Percentiles rank a stretch among this genome's conserved stretches.
Evolutionary conservation across 768 basidiomycete genomes (phyloP).

Genomic region (Termitomyces sp.): DNA sequence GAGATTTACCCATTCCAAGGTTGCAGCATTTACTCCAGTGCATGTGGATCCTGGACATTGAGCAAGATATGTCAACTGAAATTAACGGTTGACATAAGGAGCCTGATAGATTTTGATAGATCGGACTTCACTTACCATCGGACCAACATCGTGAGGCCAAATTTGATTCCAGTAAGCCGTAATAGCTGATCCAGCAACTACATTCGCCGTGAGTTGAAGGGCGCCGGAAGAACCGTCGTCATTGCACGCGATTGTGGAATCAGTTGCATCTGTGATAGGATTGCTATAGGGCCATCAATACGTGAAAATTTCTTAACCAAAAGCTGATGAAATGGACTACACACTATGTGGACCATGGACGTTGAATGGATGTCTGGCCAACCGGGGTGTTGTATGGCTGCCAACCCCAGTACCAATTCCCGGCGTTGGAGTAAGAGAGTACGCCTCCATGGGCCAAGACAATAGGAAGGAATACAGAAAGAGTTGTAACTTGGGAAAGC

Average conservation of each 20-base stretch:
- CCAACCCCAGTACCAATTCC: slow-evolving; percentile 40
- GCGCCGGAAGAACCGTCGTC: slow-evolving; percentile 40
- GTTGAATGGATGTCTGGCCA: slow-evolving; percentile 40
- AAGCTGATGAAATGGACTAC: slow-evolving; percentile 5
- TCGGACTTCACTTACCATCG: slow-evolving; percentile 29
- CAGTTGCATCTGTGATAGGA: slow-evolving; percentile 37
- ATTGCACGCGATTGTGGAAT: slow-evolving; percentile 41
- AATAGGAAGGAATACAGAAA: slow-evolving; percentile 26
- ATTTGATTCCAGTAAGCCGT: slow-evolving; percentile 44
- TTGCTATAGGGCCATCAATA: slow-evolving; percentile 26
- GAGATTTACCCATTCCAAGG: slow-evolving; percentile 38
- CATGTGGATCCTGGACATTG: slow-evolving; percentile 42
- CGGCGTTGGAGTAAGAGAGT: slow-evolving; percentile 35
- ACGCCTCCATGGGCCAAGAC: slow-evolving; percentile 44
- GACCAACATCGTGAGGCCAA: slow-evolving; percentile 44
- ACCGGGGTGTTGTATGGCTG: slow-evolving; percentile 38
- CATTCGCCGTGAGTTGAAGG: slow-evolving; percentile 38
- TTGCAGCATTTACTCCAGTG: slow-evolving; percentile 33
- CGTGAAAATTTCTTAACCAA: neutral
- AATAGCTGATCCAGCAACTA: slow-evolving; percentile 39
- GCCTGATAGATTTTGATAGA: neutral
- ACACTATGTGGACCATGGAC: slow-evolving; percentile 44
- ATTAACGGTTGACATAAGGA: neutral
- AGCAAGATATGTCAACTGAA: slow-evolving; percentile 42
- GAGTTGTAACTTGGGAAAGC: slow-evolving; percentile 27